Percentiles rank a stretch among this genome's conserved stretches.
Conservation (phyloP, 495 filamentous ascomycete species). For the Bombardia bombarda region DNA sequence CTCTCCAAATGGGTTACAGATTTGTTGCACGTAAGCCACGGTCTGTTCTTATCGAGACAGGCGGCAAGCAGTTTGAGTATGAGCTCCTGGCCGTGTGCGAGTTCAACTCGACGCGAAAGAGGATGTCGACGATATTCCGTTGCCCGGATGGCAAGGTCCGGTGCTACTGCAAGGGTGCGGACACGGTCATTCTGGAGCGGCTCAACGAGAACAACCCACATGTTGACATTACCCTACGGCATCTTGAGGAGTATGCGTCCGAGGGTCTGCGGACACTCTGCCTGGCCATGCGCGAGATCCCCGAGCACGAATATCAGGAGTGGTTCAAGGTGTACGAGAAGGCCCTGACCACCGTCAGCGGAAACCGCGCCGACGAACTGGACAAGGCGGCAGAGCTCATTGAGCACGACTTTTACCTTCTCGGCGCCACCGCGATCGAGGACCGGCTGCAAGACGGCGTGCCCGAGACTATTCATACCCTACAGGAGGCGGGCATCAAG, state of each 20-base stretch:
- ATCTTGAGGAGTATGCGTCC: conserved; percentile 95
- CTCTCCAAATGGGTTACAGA: conserved; percentile 72
- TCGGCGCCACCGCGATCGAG: conserved; percentile 96
- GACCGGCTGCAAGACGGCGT: conserved; percentile 96
- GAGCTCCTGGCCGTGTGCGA: conserved; percentile 94
- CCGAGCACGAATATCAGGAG: conserved; percentile 82
- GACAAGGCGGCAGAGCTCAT: conserved; percentile 97
- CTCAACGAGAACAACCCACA: conserved; percentile 71
- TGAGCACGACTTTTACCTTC: conserved; percentile 80
- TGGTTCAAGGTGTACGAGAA: conserved; percentile 86
- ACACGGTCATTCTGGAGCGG: conserved; percentile 93
- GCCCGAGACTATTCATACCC: conserved; percentile 94
- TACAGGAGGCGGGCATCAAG: conserved; percentile 96
- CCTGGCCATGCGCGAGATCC: conserved; percentile 87
- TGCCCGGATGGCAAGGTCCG: conserved; percentile 94
- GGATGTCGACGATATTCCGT: conserved; percentile 95
- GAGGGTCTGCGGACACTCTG: conserved; percentile 95
- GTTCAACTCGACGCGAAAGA: conserved; percentile 96
- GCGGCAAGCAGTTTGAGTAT: conserved; percentile 67
- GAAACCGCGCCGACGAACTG: conserved; percentile 86
- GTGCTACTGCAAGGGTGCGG: conserved; percentile 92
- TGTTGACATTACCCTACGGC: conserved; percentile 78
- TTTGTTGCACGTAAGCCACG: conserved; percentile 87
- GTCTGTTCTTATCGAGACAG: conserved; percentile 70
- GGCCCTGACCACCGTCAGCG: conserved; percentile 83